Evolutionary conservation across 192 early-diverging fungal genomes (phyloP), one percentile per base, ranked within the genome.

Genomic region (Gryganskiella cystojenkinii): DNA sequence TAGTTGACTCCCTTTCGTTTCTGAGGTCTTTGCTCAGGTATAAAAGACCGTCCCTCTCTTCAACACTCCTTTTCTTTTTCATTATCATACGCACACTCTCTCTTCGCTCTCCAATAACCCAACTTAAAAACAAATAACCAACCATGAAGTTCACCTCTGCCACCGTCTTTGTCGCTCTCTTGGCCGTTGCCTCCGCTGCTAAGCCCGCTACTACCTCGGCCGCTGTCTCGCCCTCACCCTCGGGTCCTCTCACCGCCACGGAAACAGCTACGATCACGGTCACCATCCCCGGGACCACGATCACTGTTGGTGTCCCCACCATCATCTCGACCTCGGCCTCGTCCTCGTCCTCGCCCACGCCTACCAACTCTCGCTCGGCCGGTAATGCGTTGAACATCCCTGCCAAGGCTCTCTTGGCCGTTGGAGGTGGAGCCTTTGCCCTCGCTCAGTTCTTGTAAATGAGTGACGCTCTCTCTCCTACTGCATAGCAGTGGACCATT

Each of bases 91-190:
- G 13, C 34, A 15, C 6, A 22, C 30, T 6, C 52, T 30, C 43
- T 43, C 47, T 40, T 40, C 37, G 5, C 37, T 9, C 37, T 40
- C 37, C 13, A 5, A 40, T 40, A 5, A 9, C 37, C 37, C 37
- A 5, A 40, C 5, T 13, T 55, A 69, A 52, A 54, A 11, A 20
- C 45, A 33, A 14, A 3, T 9, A 22, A 52, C 17, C 40, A 25
- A 66, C 54, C 49, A 75, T 75, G 71, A 75, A 75, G 58, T 67
- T 75, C 71, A 53, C 64, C 17, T 22, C 49, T 19, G 46, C 56
- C 56, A 25, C 71, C 35, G 42, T 52, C 14, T 20, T 47, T 34
- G 4, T 49, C 30, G 56, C 56, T 9, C 35, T 53, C 54, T 19
- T 65, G 56, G 56, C 62, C 63, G 31, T 59, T 22, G 45, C 60